These are phyloP conservation scores for Zymoseptoria crescenta DNA, from an alignment of 2,329 filamentous ascomycete species.

Conservation along the genomic window DNA sequence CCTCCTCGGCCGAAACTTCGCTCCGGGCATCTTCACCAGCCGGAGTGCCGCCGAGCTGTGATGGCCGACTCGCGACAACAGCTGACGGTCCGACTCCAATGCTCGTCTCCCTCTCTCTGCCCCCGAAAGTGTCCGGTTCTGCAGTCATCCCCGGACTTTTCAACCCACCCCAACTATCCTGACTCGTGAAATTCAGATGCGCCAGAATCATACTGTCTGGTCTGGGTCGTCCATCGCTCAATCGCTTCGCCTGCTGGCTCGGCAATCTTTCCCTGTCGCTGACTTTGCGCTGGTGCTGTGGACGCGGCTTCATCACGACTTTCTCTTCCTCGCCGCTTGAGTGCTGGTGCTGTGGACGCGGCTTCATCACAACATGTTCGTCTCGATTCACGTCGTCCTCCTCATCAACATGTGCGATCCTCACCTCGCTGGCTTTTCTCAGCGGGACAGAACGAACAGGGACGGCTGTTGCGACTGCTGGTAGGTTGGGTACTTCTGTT, in stretches of 20 bases:
- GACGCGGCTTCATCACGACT: conserved; percentile 2
- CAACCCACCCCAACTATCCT: background rate
- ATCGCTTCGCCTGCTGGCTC: conserved; percentile 13
- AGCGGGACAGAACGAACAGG: background rate
- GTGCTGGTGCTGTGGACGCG: conserved; percentile 11
- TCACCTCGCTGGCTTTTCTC: background rate
- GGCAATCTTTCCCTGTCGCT: conserved; percentile 22
- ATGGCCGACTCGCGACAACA: background rate
- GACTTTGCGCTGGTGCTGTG: conserved; percentile 16
- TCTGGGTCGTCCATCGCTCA: background rate
- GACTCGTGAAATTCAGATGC: conserved; percentile 1
- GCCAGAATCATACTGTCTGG: conserved; percentile 2
- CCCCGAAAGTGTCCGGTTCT: background rate
- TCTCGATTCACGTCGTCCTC: background rate
- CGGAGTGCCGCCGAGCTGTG: background rate
- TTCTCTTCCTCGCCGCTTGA: background rate
- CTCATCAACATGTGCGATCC: background rate
- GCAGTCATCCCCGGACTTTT: background rate
- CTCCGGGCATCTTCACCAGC: conserved; percentile 15
- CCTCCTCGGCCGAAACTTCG: conserved; percentile 18
- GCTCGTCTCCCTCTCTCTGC: background rate
- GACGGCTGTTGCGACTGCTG: background rate
- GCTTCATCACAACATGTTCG: background rate
- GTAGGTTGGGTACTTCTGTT: background rate
- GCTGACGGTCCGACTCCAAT: conserved; percentile 5